A percentile compares a stretch with the other conserved stretches of the same genome.
Conservation (phyloP, 2,329 filamentous ascomycete genomes). For the Pseudogymnoascus sp. region DNA sequence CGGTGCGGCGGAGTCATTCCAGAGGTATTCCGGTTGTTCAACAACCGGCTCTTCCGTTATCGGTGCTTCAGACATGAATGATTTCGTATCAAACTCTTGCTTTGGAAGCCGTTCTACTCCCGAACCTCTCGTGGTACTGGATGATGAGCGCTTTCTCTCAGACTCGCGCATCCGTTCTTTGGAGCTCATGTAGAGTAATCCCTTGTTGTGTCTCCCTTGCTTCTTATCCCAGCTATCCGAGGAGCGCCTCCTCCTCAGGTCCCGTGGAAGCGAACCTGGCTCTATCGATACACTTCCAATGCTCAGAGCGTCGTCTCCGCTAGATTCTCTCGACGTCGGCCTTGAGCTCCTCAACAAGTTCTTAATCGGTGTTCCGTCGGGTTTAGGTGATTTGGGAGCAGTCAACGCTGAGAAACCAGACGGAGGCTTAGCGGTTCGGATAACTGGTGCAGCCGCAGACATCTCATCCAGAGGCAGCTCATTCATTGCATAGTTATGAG, state of each 20-base stretch:
- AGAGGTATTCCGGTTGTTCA: conserved; percentile 14
- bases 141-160: conserved; percentile 51
- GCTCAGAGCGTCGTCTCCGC: conserved; percentile 50
- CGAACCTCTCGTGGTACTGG: conserved; percentile 36
- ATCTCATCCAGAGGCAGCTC: conserved; percentile 51
- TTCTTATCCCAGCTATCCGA: conserved; percentile 59
- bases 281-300: conserved; percentile 61
- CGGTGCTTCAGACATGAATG: conserved; percentile 30
- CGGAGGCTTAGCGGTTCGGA: conserved; percentile 75
- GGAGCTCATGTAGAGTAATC: conserved; percentile 68
- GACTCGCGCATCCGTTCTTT: conserved; percentile 58
- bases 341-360: conserved; percentile 50
- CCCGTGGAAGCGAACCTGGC: conserved; percentile 41
- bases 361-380: conserved; percentile 44
- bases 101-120: conserved; percentile 22
- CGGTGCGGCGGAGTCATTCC: conserved; percentile 15
- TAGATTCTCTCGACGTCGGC: conserved; percentile 53
- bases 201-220: conserved; percentile 45
- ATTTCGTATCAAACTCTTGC: conserved; percentile 24
- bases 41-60: conserved; percentile 45
- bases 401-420: conserved; percentile 68
- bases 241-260: conserved; percentile 48
- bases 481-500: conserved; percentile 43
- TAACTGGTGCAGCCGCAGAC: conserved; percentile 60
- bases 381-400: conserved; percentile 47